phyloP scores from a whole-genome alignment of 2,329 filamentous ascomycete genomes.

The Lasiodiplodia hormozganensis region DNA sequence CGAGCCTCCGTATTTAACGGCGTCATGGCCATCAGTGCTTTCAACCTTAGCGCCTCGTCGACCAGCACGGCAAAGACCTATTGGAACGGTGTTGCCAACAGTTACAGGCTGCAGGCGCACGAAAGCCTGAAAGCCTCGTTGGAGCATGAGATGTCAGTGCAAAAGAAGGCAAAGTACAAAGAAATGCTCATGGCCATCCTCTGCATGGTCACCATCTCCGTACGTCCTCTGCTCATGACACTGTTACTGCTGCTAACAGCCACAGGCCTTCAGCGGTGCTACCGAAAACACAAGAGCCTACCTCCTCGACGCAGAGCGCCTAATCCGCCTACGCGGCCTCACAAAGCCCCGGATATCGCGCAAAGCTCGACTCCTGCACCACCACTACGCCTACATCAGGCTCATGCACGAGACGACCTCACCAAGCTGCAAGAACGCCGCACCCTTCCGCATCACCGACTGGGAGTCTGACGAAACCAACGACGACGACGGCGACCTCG shows the following conservation, averaged over 20 bases:
- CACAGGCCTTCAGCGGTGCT: slow-evolving; percentile 32
- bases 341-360: slow-evolving; percentile 48
- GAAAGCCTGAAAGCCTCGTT: slow-evolving; percentile 45
- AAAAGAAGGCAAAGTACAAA: slow-evolving; percentile 52
- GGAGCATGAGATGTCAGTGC: slow-evolving; percentile 44
- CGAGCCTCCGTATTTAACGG: slow-evolving; percentile 37
- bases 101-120: slow-evolving; percentile 41
- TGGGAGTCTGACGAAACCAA: background rate
- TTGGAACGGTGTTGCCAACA: slow-evolving; percentile 45
- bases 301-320: slow-evolving; percentile 51
- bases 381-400: slow-evolving; percentile 56
- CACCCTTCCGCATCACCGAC: background rate
- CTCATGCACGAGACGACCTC: slow-evolving; percentile 55
- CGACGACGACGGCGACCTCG: background rate
- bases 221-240: slow-evolving; percentile 23
- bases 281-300: slow-evolving; percentile 44
- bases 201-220: slow-evolving; percentile 43
- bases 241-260: background rate
- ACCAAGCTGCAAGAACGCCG: background rate
- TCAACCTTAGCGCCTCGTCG: slow-evolving; percentile 46
- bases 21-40: slow-evolving; percentile 52
- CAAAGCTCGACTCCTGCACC: slow-evolving; percentile 53
- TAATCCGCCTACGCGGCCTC: slow-evolving; percentile 51
- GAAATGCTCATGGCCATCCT: slow-evolving; percentile 55
- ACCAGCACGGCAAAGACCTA: slow-evolving; percentile 32